Base-by-base conservation (phyloP, 805 yeast genomes). In the Nakazawaea wyomingensis region DNA sequence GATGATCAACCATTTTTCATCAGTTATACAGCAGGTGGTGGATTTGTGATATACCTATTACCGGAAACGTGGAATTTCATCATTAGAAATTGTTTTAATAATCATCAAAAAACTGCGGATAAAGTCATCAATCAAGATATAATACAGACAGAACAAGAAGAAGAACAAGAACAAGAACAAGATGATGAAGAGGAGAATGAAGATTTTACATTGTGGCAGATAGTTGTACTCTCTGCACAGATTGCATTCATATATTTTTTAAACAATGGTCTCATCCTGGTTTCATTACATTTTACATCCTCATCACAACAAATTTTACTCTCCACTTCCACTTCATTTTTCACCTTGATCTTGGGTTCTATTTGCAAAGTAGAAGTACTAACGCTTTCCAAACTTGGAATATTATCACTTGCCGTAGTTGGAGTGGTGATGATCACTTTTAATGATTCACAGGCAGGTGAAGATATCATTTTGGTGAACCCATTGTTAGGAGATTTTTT, bases 261-360 rank as follows among this genome's bases (percentile, higher is more conserved):
- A 4, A 71, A 66, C 51, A 72, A 73, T 44, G 50, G 64, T 8
- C 59, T 64, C 45, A 71, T 62, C 4, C 62, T 73, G 55, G 41
- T 58, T n/a, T 59, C 74, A 3, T 60, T 76, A 35, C 63, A 64
- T 47, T 76, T 64, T 50, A 76, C 82, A 0, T 66, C 76, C 9
- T 77, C 79, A 0, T 69, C 80, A 17, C 74, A 73, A 50, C 75
- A 68, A 49, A 71, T 80, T 0, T 71, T 75, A 8, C 52, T 76
- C 14, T 67, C 77, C 5, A 69, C 80, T 2, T 68, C 78, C 1
- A 66, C 79, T 3, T 70, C 80, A 11, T 62, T 74, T 4, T 76
- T 73, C 52, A 72, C 80, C 0, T 56, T 76, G 28, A 48, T 73
- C 13, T 55, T 74, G 17, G 77, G 80, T 1, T 61, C 57, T 2